phyloP scores from a whole-genome alignment of 164 flowering plant species.

The Vitis vinifera region DNA sequence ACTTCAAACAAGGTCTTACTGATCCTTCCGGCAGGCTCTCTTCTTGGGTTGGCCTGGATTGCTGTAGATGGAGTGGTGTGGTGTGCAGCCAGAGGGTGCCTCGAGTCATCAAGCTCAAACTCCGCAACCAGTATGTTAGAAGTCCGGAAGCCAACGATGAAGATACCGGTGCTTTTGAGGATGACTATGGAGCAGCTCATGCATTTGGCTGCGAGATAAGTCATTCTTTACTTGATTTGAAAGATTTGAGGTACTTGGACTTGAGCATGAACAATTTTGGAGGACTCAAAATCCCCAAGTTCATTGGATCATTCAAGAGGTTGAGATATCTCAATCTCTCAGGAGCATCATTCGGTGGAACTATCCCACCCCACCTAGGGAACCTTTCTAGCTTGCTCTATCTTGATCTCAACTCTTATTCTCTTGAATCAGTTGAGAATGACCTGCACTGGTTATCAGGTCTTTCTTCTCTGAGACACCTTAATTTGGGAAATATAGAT shows the following conservation, averaged over 20 bases:
- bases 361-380: constrained; percentile 21
- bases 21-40: constrained; percentile 24
- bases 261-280: constrained; percentile 23
- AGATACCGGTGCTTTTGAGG: no score
- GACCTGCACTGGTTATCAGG: constrained; percentile 21
- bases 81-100: constrained; percentile 18
- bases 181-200: neutral
- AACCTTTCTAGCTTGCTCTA: constrained; percentile 19
- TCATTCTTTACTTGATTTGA: constrained; percentile 20
- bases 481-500: constrained; percentile 13
- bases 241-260: constrained; percentile 19
- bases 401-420: constrained; percentile 16
- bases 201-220: constrained; percentile 15
- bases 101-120: constrained; percentile 14
- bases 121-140: neutral
- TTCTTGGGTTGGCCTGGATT: constrained; percentile 28
- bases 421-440: neutral
- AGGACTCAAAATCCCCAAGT: constrained; percentile 19
- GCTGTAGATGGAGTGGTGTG: constrained; percentile 37
- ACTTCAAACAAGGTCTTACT: constrained; percentile 17
- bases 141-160: no score
- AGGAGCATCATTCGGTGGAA: constrained; percentile 16
- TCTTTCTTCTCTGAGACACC: constrained; percentile 21
- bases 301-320: constrained; percentile 18
- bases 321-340: constrained; percentile 32